A percentile compares a stretch with the other conserved stretches of the same genome.
Conservation (phyloP, 2,329 filamentous ascomycete genomes). For the Exophiala viscosa region DNA sequence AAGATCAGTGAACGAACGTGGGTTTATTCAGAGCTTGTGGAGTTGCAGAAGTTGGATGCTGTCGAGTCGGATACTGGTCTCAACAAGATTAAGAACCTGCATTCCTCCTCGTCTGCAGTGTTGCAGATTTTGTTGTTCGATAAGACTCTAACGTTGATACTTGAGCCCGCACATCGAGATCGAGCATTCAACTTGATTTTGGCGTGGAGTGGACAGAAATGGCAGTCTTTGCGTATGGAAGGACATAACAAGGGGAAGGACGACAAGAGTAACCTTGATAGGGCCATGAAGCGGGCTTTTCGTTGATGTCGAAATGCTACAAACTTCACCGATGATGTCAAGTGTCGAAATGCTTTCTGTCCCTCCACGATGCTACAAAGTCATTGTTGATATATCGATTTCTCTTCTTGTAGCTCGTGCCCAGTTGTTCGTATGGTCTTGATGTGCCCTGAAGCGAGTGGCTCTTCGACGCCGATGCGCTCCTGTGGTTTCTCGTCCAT, state of each 20-base stretch:
- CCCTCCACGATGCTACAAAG: too few species aligned
- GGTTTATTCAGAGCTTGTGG: constrained; percentile 8
- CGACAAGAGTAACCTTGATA: constrained; percentile 15
- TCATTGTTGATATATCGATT: too few species aligned
- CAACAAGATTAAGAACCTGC: constrained; percentile 14
- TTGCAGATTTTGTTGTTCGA: constrained; percentile 11
- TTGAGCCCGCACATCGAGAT: constrained; percentile 24
- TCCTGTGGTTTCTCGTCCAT: too few species aligned
- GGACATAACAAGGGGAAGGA: constrained; percentile 9
- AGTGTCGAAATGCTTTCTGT: too few species aligned
- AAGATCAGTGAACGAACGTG: neutral
- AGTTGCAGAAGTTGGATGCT: constrained; percentile 24
- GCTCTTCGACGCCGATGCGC: too few species aligned
- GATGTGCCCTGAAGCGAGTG: too few species aligned
- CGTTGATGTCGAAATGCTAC: constrained; percentile 5
- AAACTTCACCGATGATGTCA: too few species aligned
- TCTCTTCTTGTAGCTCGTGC: too few species aligned
- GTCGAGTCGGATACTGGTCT: constrained; percentile 2
- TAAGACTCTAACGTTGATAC: constrained; percentile 7
- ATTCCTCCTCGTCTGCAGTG: constrained; percentile 8
- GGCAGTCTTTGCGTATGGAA: constrained; percentile 26
- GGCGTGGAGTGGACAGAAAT: constrained; percentile 27
- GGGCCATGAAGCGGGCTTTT: constrained; percentile 19
- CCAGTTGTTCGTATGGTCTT: too few species aligned
- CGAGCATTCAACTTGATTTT: constrained; percentile 29